A percentile compares a stretch with the other conserved stretches of the same genome.
Conservation (phyloP, 192 early-diverging fungal species). For the Chytriomyces confervae region DNA sequence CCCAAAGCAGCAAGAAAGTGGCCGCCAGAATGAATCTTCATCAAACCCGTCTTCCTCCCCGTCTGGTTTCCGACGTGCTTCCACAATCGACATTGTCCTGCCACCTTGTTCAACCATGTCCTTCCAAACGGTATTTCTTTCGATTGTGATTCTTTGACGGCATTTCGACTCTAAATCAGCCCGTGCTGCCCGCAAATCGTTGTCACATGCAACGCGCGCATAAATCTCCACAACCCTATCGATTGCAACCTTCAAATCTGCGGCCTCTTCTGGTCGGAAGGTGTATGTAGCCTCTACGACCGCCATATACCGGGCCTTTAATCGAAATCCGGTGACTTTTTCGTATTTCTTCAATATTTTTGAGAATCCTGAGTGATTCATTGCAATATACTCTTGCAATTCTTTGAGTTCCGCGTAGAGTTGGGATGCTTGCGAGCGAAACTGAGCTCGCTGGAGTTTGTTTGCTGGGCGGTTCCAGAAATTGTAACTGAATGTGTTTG, state of each 20-base stretch:
- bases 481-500: slow-evolving; percentile 18
- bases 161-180: slow-evolving; percentile 79
- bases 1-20: not conserved
- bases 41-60: slow-evolving; percentile 69
- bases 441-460: slow-evolving; percentile 43
- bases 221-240: slow-evolving; percentile 66
- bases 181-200: slow-evolving; percentile 68
- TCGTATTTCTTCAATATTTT: slow-evolving; percentile 99
- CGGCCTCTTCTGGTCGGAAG: slow-evolving; percentile 70
- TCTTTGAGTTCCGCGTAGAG: slow-evolving; percentile 85
- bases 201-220: slow-evolving; percentile 66
- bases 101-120: slow-evolving; percentile 77
- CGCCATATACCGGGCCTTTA: slow-evolving; percentile 75
- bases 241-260: slow-evolving; percentile 68
- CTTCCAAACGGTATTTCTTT: slow-evolving; percentile 97
- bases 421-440: slow-evolving; percentile 64
- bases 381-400: slow-evolving; percentile 83
- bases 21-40: slow-evolving; percentile 35
- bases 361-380: slow-evolving; percentile 90
- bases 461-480: slow-evolving; percentile 46
- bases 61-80: slow-evolving; percentile 56
- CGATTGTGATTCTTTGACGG: slow-evolving; percentile 91
- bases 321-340: slow-evolving; percentile 81
- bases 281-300: slow-evolving; percentile 71
- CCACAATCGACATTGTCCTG: slow-evolving; percentile 31